Evolutionary conservation across 2,329 filamentous ascomycete genomes (phyloP), one percentile per base, ranked within the genome.

Genomic region (Salinomyces thailandicus): DNA sequence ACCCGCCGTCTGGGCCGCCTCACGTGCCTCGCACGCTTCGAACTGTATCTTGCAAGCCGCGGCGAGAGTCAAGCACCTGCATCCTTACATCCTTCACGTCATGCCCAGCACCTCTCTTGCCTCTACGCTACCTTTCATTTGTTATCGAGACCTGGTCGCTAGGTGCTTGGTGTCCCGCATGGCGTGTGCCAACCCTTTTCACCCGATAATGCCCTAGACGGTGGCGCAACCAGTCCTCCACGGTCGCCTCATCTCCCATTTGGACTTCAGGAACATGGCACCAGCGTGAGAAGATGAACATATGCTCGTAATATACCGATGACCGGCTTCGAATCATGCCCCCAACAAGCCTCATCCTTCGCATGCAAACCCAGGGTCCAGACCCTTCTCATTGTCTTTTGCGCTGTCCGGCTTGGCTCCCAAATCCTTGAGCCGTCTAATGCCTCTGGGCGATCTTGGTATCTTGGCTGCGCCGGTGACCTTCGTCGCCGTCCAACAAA

Each of bases 91-190:
- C n/a, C n/a, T n/a, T n/a, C n/a, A 26, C 22, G 22, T 26, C 22
- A 26, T 26, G 22, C 22, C n/a, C n/a, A n/a, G 9, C 9, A 9
- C 22, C 22, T n/a, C 9, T 26, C 22, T 8, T 26, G 22, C 22
- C 22, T n/a, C n/a, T n/a, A n/a, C n/a, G n/a, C n/a, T n/a, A n/a
- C n/a, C 22, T 26, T 26, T 26, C 22, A 26, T 26, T 26, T 26
- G 22, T n/a, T 26, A 8, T n/a, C n/a, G 9, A n/a, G n/a, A n/a
- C 22, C 9, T 26, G 9, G n/a, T 26, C 22, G n/a, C 22, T 26
- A 26, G 9, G 9, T 8, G 9, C 22, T 26, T 26, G n/a, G n/a
- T n/a, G 4, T 26, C 22, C 22, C 22, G 22, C n/a, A 26, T 26
- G 22, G 9, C 22, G 22, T 26, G 9, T 26, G 22, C 22, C 22